These are phyloP conservation scores for Cunninghamia lanceolata DNA, from an alignment of 75 land plant species.

Conservation along the genomic window DNA sequence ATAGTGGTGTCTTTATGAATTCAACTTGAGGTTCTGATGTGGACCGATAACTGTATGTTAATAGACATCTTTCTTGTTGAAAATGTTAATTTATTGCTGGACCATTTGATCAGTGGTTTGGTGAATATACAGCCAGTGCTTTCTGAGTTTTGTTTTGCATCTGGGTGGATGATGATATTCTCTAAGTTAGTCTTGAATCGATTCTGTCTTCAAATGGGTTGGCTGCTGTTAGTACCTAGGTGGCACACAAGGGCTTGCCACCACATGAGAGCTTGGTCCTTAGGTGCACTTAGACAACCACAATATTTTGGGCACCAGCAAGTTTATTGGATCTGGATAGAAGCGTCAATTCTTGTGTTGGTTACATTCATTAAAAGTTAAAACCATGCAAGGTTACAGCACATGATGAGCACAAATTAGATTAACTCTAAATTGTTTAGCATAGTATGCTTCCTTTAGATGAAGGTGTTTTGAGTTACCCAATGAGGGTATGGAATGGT, in stretches of 20 bases:
- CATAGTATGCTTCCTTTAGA: not conserved
- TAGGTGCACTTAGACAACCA: not conserved
- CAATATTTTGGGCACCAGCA: not conserved
- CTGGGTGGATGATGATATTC: not conserved
- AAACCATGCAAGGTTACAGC: too few relatives aligned
- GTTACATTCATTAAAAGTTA: not conserved
- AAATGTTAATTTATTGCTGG: not conserved
- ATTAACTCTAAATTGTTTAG: not conserved
- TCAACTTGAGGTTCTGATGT: not conserved
- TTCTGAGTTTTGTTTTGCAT: not conserved
- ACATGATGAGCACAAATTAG: not conserved
- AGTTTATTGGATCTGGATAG: not conserved
- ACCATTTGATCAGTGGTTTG: not conserved
- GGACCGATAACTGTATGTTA: not conserved
- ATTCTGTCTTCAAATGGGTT: not conserved
- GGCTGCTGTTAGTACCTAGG: not conserved
- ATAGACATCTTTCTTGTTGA: not conserved
- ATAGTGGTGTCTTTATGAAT: not conserved
- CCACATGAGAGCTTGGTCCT: not conserved
- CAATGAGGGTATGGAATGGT: not conserved
- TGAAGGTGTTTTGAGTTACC: not conserved
- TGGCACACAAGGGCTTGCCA: not conserved
- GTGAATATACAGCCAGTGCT: not conserved
- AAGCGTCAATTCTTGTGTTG: not conserved
- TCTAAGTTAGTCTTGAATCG: not conserved